Evolutionary conservation across 1,284 basidiomycete species (phyloP).

Genomic region (Puccinia triticina): DNA sequence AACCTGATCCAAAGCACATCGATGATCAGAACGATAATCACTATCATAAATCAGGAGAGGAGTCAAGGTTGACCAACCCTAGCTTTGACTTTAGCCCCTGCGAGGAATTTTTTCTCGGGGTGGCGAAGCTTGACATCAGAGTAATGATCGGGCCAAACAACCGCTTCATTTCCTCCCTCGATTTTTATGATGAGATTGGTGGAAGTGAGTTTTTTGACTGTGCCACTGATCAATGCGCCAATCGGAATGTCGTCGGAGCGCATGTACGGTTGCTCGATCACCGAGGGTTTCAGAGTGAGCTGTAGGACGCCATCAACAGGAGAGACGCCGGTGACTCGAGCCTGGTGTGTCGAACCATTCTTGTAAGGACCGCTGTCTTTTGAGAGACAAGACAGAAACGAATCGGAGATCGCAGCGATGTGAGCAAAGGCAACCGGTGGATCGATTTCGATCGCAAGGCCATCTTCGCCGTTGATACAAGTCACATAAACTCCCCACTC

Average conservation of each 20-base stretch:
- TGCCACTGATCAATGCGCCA: constrained; percentile 78
- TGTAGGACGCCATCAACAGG: constrained; percentile 85
- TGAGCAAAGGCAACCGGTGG: constrained; percentile 79
- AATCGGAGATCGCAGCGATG: constrained; percentile 64
- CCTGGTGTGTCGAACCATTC: constrained; percentile 75
- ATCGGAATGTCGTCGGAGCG: constrained; percentile 80
- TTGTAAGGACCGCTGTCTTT: constrained; percentile 76
- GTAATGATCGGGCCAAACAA: constrained; percentile 93
- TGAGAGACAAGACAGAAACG: constrained; percentile 65
- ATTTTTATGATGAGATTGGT: constrained; percentile 80
- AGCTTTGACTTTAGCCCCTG: constrained; percentile 80
- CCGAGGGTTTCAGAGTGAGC: constrained; percentile 77
- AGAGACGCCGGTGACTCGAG: constrained; percentile 86
- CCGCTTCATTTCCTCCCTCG: constrained; percentile 82
- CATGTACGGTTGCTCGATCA: constrained; percentile 84
- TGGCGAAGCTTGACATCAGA: constrained; percentile 90
- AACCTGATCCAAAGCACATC: constrained; percentile 66
- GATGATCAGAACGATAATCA: not conserved
- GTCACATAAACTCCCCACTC: constrained; percentile 60
- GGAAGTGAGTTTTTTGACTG: constrained; percentile 78
- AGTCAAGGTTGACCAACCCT: constrained; percentile 64
- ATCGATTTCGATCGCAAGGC: constrained; percentile 66
- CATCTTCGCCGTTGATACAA: constrained; percentile 63
- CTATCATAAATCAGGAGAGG: not conserved
- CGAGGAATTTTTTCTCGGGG: constrained; percentile 87